phyloP scores from a whole-genome alignment of 495 filamentous ascomycete genomes.

The Trichocladium antarcticum region DNA sequence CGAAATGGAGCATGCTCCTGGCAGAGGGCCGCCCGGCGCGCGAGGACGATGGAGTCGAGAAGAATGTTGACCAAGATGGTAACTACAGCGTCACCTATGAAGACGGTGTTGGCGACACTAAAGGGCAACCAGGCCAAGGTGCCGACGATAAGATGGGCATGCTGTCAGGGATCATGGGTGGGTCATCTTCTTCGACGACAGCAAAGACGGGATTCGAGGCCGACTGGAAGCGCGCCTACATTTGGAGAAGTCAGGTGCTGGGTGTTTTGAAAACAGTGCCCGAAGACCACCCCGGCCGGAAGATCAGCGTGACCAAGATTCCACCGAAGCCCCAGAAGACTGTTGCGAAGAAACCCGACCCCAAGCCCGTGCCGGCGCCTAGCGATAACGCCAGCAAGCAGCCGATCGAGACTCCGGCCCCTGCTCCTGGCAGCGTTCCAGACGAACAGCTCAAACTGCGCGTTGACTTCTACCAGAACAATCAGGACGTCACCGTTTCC shows the following conservation, averaged over 20 bases:
- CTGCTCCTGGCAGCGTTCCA: slow-evolving; percentile 15
- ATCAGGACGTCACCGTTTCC: slow-evolving; percentile 25
- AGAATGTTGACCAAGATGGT: slow-evolving; percentile 30
- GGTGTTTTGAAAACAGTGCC: slow-evolving; percentile 51
- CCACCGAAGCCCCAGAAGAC: slow-evolving; percentile 43
- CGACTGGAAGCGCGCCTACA: slow-evolving; percentile 30
- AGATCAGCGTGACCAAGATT: slow-evolving; percentile 50
- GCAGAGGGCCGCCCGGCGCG: slow-evolving; percentile 33
- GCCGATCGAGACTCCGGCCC: slow-evolving; percentile 5
- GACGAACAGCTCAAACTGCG: slow-evolving; percentile 26
- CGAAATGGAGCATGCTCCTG: slow-evolving; percentile 52
- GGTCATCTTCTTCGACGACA: background rate
- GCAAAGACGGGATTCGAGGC: slow-evolving; percentile 18
- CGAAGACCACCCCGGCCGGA: slow-evolving; percentile 46
- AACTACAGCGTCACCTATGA: slow-evolving; percentile 27
- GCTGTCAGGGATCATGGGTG: background rate
- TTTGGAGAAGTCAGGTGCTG: slow-evolving; percentile 32
- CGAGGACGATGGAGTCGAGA: slow-evolving; percentile 33
- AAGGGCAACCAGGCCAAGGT: slow-evolving; percentile 21
- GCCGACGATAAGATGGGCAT: background rate
- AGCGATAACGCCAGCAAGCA: slow-evolving; percentile 25
- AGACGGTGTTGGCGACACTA: slow-evolving; percentile 19
- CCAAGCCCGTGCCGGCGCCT: slow-evolving; percentile 19
- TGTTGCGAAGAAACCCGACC: slow-evolving; percentile 5
- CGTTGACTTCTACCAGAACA: slow-evolving; percentile 32